Percentiles rank a stretch among this genome's conserved stretches.
These are phyloP conservation scores for Guyanaporus albipodus DNA, from an alignment of 768 basidiomycete species.

Conservation along the genomic window DNA sequence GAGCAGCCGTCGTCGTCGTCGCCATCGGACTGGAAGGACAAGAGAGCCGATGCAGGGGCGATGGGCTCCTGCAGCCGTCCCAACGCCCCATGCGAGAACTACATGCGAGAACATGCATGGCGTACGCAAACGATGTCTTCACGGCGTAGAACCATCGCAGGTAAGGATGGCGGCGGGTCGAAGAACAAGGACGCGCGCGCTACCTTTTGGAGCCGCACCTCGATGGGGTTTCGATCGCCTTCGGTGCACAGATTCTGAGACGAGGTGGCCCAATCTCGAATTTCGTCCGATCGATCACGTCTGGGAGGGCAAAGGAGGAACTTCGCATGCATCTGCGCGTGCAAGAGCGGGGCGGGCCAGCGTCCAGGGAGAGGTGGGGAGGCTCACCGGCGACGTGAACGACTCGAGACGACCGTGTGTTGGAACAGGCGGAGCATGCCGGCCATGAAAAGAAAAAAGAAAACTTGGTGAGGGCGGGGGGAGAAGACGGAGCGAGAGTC, in stretches of 20 bases:
- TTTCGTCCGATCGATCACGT: constrained; percentile 11
- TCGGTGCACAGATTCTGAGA: constrained; percentile 23
- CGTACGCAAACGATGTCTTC: constrained; percentile 14
- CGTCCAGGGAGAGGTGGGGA: no score
- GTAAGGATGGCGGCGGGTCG: no score
- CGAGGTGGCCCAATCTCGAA: constrained; percentile 23
- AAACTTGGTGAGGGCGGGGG: no score
- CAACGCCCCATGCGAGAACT: no score
- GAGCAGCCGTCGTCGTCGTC: constrained; percentile 14
- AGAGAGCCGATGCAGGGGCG: constrained; percentile 19
- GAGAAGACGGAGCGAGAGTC: no score
- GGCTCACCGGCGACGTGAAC: no score
- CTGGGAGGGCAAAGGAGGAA: no score
- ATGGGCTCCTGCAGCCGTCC: constrained; percentile 28
- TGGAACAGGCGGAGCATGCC: no score
- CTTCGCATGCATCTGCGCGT: no score
- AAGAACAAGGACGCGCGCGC: constrained; percentile 15
- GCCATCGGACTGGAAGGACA: constrained; percentile 23
- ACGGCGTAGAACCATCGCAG: constrained; percentile 10
- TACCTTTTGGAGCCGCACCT: constrained; percentile 9
- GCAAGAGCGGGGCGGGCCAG: no score
- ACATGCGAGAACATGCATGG: constrained; percentile 26
- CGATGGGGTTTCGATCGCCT: constrained; percentile 16
- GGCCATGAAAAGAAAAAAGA: no score
- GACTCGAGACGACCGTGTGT: no score